A percentile compares a stretch with the other conserved stretches of the same genome.
Conservation (phyloP, 192 early-diverging fungal genomes). For the Entomortierella chlamydospora region DNA sequence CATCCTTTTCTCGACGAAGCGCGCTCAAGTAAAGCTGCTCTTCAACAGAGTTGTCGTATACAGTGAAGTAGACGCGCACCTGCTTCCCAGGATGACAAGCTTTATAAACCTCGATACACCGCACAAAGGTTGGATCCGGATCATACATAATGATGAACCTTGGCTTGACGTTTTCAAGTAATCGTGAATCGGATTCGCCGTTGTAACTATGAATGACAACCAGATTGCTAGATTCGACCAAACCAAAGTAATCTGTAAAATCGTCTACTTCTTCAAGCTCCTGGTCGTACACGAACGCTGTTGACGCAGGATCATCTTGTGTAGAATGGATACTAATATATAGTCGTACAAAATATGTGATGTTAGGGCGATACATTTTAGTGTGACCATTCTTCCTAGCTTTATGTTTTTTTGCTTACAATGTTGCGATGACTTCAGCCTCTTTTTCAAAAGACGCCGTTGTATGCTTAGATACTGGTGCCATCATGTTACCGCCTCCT, state of each 20-base stretch:
- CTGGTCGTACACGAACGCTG: slow-evolving; percentile 41
- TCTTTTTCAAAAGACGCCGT: slow-evolving; percentile 42
- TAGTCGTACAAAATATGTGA: background rate
- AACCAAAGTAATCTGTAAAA: slow-evolving; percentile 60
- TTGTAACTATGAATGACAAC: slow-evolving; percentile 68
- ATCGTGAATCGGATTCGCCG: slow-evolving; percentile 70
- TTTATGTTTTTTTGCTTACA: slow-evolving; percentile 26
- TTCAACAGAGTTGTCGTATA: slow-evolving; percentile 95
- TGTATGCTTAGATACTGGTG: slow-evolving; percentile 18
- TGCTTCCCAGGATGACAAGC: slow-evolving; percentile 61
- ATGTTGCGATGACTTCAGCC: slow-evolving; percentile 54
- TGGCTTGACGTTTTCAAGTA: slow-evolving; percentile 79
- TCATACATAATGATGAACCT: slow-evolving; percentile 92
- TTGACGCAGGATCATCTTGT: slow-evolving; percentile 4
- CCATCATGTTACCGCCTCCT: slow-evolving; percentile 40
- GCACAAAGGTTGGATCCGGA: slow-evolving; percentile 87
- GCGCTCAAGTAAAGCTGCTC: slow-evolving; percentile 90
- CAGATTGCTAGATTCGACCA: slow-evolving; percentile 58
- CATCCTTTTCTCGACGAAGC: slow-evolving; percentile 90
- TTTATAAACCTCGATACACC: slow-evolving; percentile 82
- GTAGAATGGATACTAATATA: slow-evolving; percentile 22
- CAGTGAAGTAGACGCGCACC: slow-evolving; percentile 89
- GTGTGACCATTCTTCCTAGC: background rate
- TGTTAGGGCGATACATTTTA: too few species aligned
- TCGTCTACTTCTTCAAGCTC: slow-evolving; percentile 59